phyloP scores from a whole-genome alignment of 140 eudicot species.

The Senecio squalidus region DNA sequence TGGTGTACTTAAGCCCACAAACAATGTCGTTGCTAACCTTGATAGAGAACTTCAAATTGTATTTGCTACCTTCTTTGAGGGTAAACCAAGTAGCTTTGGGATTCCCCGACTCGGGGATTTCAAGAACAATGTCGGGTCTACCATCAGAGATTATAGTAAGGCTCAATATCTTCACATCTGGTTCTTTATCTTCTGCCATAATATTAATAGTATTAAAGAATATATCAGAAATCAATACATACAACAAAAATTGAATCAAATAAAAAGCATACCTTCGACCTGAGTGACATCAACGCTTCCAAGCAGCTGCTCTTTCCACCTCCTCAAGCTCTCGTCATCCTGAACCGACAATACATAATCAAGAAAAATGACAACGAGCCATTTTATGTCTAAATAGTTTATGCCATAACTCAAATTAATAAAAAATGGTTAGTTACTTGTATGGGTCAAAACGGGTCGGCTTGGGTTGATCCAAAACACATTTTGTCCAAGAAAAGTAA shows the following conservation, averaged over 20 bases:
- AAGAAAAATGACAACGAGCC: not conserved
- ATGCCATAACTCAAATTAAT: not conserved
- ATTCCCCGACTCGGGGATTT: slow-evolving; percentile 61
- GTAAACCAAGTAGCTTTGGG: slow-evolving; percentile 79
- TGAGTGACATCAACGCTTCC: slow-evolving; percentile 59
- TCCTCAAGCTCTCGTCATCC: slow-evolving; percentile 88
- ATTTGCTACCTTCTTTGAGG: slow-evolving; percentile 76
- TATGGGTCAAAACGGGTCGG: too few relatives aligned
- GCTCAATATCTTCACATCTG: slow-evolving; percentile 81
- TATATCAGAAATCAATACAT: not conserved
- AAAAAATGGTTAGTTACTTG: too few relatives aligned
- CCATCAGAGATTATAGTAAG: slow-evolving; percentile 55
- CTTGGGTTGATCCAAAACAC: too few relatives aligned
- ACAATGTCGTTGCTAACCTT: slow-evolving; percentile 82
- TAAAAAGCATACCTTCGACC: slow-evolving; percentile 37
- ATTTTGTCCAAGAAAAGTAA: too few relatives aligned
- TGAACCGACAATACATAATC: slow-evolving; percentile 18
- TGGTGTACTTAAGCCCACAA: slow-evolving; percentile 78
- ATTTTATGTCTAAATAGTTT: not conserved
- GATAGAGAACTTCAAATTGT: slow-evolving; percentile 50
- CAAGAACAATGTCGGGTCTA: slow-evolving; percentile 64
- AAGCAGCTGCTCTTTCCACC: slow-evolving; percentile 82
- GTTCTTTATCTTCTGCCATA: slow-evolving; percentile 49
- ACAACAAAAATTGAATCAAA: slow-evolving; percentile 5
- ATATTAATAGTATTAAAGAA: not conserved